Evolutionary conservation across 129 eudicot genomes (phyloP).

Genomic region (Heracleum sosnowskyi): DNA sequence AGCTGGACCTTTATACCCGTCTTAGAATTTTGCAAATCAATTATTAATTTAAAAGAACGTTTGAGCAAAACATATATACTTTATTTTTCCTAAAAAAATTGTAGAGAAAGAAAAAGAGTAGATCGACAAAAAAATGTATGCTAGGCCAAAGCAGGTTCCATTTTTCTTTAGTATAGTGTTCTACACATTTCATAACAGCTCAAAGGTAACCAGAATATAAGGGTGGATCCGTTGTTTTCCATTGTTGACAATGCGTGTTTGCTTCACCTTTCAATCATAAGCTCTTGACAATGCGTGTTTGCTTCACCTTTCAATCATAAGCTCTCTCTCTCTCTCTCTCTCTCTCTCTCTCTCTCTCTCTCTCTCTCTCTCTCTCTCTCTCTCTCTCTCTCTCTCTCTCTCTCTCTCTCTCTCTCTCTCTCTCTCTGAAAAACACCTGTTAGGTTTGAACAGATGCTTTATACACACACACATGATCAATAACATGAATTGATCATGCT

Average conservation of each 20-base stretch:
- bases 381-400: background rate
- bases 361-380: background rate
- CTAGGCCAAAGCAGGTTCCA: conserved; percentile 34
- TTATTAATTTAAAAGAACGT: background rate
- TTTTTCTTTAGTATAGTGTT: conserved; percentile 23
- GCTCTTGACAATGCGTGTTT: conserved; percentile 24
- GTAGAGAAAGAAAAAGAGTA: background rate
- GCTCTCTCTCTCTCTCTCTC: conserved; percentile 1
- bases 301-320: too few species aligned
- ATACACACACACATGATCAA: background rate
- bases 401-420: background rate
- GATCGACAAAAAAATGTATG: conserved; percentile 9
- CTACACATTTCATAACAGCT: background rate
- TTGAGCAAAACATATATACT: background rate
- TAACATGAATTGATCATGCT: background rate
- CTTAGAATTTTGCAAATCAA: background rate
- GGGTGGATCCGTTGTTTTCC: conserved; percentile 12
- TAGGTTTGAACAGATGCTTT: background rate
- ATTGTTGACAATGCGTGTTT: conserved; percentile 20
- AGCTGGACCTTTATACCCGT: background rate
- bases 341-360: background rate
- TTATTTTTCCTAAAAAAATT: background rate
- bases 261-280: too few species aligned
- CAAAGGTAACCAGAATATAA: conserved; percentile 18
- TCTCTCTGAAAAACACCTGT: background rate